A percentile compares a stretch with the other conserved stretches of the same genome.
These are phyloP conservation scores for Pilaira anomala DNA, from an alignment of 192 early-diverging fungal genomes.

Conservation along the genomic window DNA sequence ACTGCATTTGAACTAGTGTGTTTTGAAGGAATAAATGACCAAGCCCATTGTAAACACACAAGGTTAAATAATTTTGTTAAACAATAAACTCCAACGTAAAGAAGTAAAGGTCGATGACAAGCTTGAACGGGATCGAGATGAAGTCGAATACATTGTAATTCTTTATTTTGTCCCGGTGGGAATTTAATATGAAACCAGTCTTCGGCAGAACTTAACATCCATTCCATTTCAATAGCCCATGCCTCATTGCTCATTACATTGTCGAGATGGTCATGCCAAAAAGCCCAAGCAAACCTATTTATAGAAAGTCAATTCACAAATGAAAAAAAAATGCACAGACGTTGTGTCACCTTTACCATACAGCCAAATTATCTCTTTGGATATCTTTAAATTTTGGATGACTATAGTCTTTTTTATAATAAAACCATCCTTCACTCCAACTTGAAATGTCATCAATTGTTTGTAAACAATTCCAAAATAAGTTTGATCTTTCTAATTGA, in stretches of 20 bases:
- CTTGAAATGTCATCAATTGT: conserved; percentile 22
- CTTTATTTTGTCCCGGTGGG: conserved; percentile 38
- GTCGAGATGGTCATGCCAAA: conserved; percentile 43
- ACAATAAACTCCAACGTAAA: conserved; percentile 46
- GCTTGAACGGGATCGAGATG: conserved; percentile 53
- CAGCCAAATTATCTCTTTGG: conserved; percentile 25
- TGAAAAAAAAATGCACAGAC: neutral
- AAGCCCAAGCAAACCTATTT: conserved; percentile 54
- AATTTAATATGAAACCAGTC: conserved; percentile 37
- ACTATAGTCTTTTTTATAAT: conserved; percentile 15
- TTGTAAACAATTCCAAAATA: conserved; percentile 30
- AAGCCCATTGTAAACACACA: neutral
- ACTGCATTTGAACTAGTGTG: neutral
- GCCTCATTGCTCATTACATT: conserved; percentile 27
- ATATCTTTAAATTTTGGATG: conserved; percentile 30
- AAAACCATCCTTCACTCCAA: conserved; percentile 40
- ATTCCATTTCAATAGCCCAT: conserved; percentile 40
- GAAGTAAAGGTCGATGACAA: conserved; percentile 52
- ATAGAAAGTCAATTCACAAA: neutral
- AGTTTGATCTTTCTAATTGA: conserved; percentile 2
- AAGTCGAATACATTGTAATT: conserved; percentile 53
- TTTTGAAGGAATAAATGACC: conserved; percentile 19
- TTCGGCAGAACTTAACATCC: conserved; percentile 40
- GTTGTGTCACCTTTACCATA: conserved; percentile 29
- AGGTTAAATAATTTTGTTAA: conserved; percentile 26